A percentile compares a stretch with the other conserved stretches of the same genome.
These are phyloP conservation scores for Prasinococcaceae sp. DNA, from an alignment of 139 green algal genomes.

Conservation along the genomic window DNA sequence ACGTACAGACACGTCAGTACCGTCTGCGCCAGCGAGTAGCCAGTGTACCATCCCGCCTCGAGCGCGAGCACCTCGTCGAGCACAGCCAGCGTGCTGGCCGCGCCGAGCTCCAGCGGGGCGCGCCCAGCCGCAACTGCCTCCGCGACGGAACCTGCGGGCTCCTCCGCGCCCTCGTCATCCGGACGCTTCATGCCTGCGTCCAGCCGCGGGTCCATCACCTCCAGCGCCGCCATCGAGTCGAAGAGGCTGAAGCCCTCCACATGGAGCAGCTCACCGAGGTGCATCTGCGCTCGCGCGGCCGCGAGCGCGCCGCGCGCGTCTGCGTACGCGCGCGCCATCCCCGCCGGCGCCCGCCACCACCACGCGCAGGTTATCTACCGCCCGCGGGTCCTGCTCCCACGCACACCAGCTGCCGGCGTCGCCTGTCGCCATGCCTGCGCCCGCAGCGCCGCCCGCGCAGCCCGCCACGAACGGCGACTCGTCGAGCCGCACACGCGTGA, in stretches of 20 bases:
- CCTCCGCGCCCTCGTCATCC: not conserved
- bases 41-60: conserved; percentile 37
- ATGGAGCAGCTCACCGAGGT: conserved; percentile 48
- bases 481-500: too few species aligned
- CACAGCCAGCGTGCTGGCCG: not conserved
- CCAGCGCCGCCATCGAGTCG: conserved; percentile 67
- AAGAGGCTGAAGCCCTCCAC: conserved; percentile 57
- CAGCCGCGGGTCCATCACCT: conserved; percentile 59
- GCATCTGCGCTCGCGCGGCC: too few species aligned
- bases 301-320: too few species aligned
- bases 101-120: conserved; percentile 22
- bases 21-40: conserved; percentile 44
- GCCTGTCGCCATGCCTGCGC: too few species aligned
- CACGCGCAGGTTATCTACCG: too few species aligned
- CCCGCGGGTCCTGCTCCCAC: too few species aligned
- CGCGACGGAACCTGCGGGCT: too few species aligned
- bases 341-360: too few species aligned
- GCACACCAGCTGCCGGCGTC: too few species aligned
- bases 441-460: too few species aligned
- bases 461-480: too few species aligned
- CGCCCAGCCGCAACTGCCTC: conserved; percentile 25
- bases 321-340: too few species aligned
- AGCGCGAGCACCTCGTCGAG: conserved; percentile 3
- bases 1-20: conserved; percentile 69
- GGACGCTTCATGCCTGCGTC: conserved; percentile 36